Evolutionary conservation across 257 asterid species (phyloP).

Genomic region (Przewalskia tangutica): DNA sequence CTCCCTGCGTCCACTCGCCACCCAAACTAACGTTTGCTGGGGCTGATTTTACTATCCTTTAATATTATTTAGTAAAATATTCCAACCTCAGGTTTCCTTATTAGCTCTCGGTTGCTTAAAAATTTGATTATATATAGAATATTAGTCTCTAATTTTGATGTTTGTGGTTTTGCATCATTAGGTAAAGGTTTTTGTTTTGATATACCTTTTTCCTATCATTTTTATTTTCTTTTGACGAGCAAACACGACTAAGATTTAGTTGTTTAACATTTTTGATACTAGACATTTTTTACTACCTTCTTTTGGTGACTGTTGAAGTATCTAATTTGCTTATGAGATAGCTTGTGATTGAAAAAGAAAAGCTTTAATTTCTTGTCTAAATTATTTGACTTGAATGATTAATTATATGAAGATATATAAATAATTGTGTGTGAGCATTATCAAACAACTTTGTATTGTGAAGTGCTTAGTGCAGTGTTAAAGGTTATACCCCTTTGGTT

Average conservation of each 20-base stretch:
- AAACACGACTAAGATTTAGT: not conserved
- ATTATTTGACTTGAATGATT: not conserved
- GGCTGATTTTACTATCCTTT: slow-evolving; percentile 32
- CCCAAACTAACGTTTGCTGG: slow-evolving; percentile 36
- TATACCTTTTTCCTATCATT: not conserved
- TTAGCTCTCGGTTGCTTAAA: slow-evolving; percentile 25
- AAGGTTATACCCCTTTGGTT: not conserved
- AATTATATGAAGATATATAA: not conserved
- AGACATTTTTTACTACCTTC: not conserved
- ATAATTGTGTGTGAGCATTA: not conserved
- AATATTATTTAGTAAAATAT: slow-evolving; percentile 33
- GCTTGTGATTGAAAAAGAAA: not conserved
- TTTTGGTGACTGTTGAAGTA: not conserved
- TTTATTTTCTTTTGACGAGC: not conserved
- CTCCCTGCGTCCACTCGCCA: too few relatives aligned
- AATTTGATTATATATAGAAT: slow-evolving; percentile 32
- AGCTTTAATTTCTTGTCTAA: not conserved
- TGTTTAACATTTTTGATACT: too few relatives aligned
- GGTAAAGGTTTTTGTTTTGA: slow-evolving; percentile 55
- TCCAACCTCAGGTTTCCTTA: not conserved
- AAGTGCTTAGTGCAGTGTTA: not conserved
- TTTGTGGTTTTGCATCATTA: slow-evolving; percentile 64
- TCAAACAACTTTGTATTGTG: not conserved
- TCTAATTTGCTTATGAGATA: not conserved
- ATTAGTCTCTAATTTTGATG: slow-evolving; percentile 30